Evolutionary conservation across 2,329 filamentous ascomycete genomes (phyloP), one percentile per base, ranked within the genome.

Genomic region (Penicillium verrucosum): DNA sequence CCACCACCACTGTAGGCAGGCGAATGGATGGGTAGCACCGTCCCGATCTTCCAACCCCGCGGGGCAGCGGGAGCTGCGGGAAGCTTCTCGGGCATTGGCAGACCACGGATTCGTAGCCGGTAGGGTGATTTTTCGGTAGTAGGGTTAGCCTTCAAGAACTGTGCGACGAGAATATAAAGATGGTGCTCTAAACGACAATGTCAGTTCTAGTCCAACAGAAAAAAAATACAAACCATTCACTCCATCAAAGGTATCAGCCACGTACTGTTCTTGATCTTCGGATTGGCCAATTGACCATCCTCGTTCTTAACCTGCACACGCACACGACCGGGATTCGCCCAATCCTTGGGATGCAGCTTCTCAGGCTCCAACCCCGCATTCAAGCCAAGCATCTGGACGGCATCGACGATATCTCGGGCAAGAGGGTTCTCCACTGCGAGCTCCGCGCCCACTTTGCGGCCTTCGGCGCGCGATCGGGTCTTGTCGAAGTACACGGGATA

Each of bases 401-500:
- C 93, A 71, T 90, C 88, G 43, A 92, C 88, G 70, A 99, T 92
- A 69, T 94, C 90, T 68, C 89, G 85, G 8, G 94, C 94, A 41
- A 99, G 82, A 29, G 94, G 94, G 77, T 93, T 95, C 56, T 80
- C 72, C 5, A 97, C 89, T 1, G 92, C 93, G 7, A 90, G 82
- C 49, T 84, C 78, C 51, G 81, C 77, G 49, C 85, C 78, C 9
- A 97, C 92, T 66, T 92, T 88, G 16, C 94, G 85, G 37, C 94
- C 94, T 68, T 95, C 83, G 56, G 87, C 85, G 56, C 92, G 86
- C 47, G 75, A 69, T 37, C 75, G 68, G 25, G 80, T 80, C 62
- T 82, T 83, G 81, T 97, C 93, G 70, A 99, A 99, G 82, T 99
- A 99, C 58, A 97, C 79, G 0, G 94, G 93, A 78, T 99, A 99